phyloP scores from a whole-genome alignment of 768 basidiomycete species.

The Tricholoma terreum region DNA sequence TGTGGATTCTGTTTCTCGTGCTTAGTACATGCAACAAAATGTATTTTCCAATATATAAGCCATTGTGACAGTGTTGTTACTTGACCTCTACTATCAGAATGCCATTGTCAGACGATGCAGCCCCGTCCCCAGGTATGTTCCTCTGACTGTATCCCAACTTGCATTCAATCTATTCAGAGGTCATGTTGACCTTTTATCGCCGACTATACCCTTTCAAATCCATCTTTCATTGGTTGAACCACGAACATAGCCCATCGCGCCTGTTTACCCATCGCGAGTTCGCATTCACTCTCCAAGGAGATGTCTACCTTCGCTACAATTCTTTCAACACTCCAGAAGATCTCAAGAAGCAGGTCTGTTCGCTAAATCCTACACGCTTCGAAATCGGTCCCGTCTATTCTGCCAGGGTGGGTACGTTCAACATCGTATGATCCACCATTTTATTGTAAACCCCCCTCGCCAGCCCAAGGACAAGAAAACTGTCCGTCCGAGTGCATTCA shows the following conservation, averaged over 20 bases:
- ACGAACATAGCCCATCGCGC: conserved; percentile 73
- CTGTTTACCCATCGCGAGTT: conserved; percentile 95
- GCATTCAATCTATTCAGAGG: conserved; percentile 27
- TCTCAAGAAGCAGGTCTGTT: conserved; percentile 84
- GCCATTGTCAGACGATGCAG: conserved; percentile 1
- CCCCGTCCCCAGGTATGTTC: conserved; percentile 15
- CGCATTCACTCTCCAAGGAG: conserved; percentile 87
- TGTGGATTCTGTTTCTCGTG: too few species aligned
- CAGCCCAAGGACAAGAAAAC: conserved; percentile 92
- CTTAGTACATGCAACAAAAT: background rate
- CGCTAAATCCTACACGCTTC: conserved; percentile 87
- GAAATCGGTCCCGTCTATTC: conserved; percentile 96
- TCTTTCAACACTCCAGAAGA: conserved; percentile 85
- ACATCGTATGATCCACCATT: background rate
- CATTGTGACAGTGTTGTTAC: background rate
- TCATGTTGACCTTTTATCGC: conserved; percentile 73
- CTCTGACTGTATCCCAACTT: background rate
- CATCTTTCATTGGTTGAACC: conserved; percentile 93
- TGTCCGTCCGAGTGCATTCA: conserved; percentile 60
- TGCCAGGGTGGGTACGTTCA: conserved; percentile 78
- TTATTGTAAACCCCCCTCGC: background rate
- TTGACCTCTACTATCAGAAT: conserved; percentile 1
- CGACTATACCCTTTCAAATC: conserved; percentile 94
- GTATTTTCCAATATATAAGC: background rate
- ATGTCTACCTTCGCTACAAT: conserved; percentile 93